Evolutionary conservation across 345 rosid genomes (phyloP), one percentile per base, ranked within the genome.

Genomic region (Salix suchowensis): DNA sequence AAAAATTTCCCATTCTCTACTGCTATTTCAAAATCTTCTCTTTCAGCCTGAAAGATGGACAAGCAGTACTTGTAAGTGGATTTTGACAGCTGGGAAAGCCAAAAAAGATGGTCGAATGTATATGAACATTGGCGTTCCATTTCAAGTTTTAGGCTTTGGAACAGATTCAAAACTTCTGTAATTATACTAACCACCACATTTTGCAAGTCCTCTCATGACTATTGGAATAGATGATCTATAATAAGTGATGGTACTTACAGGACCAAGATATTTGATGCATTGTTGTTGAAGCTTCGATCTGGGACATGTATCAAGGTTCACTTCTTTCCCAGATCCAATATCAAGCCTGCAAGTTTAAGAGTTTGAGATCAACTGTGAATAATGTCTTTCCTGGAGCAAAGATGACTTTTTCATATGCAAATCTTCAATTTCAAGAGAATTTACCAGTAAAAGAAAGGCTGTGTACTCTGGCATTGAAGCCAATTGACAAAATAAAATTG

Each of bases 241-340:
- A 46, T 28, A 42, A 50, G 50, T 67, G 67, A 55, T 12, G 15
- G 74, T 78, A 82, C 98, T 88, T 78, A 94, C 98, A 72, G 95
- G 97, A 75, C 94, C 98, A 30, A 94, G 98, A 81, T 94, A 94
- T 85, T 92, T 92, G 81, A 94, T 92, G 87, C 97, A 90, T 77
- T 94, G 98, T 34, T 90, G 97, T 39, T 86, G 92, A 80, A 94
- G 97, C 86, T 85, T 92, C 37, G 84, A 78, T 76, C 94, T 79
- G 16, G 87, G 89, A 77, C 98, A 94, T 76, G 88, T 89, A 54
- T 92, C 97, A 13, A 82, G 87, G 81, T 84, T 80, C 54, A 87
- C 82, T 82, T 88, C 90, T 90, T 74, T 90, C 62, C 98, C 98
- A 79, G 86, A 88, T 83, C 97, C 97, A 34, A 94, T 88, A 76